A percentile compares a stretch with the other conserved stretches of the same genome.
These are phyloP conservation scores for Westerdykella ornata DNA, from an alignment of 2,329 filamentous ascomycete species.

Conservation along the genomic window DNA sequence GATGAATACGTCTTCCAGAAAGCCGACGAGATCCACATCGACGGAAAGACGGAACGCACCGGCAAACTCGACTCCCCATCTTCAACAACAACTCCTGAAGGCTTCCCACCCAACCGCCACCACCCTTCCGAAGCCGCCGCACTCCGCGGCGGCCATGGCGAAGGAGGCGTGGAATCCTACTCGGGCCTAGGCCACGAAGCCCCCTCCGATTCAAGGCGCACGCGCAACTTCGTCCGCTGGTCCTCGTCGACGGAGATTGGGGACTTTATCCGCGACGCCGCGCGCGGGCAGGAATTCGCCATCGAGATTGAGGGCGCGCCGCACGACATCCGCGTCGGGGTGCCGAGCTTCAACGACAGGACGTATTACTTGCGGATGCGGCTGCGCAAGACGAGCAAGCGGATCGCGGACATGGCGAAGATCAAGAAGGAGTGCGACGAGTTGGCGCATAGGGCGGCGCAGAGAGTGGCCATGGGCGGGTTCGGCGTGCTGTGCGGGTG, in stretches of 20 bases:
- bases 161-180: slow-evolving; percentile 62
- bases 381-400: slow-evolving; percentile 62
- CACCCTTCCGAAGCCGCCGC: slow-evolving; percentile 26
- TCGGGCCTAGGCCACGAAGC: slow-evolving; percentile 62
- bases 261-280: slow-evolving; percentile 88
- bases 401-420: slow-evolving; percentile 62
- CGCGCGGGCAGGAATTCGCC: slow-evolving; percentile 74
- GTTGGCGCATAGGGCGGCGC: slow-evolving; percentile 68
- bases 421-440: slow-evolving; percentile 77
- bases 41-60: slow-evolving; percentile 44
- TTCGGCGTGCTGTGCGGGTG: slow-evolving; percentile 67
- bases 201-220: slow-evolving; percentile 32
- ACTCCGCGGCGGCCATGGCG: slow-evolving; percentile 45
- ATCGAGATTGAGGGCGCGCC: slow-evolving; percentile 70
- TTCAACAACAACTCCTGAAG: no score
- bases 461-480: slow-evolving; percentile 71
- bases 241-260: slow-evolving; percentile 82
- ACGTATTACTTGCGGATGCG: slow-evolving; percentile 79
- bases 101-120: slow-evolving; percentile 15
- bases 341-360: slow-evolving; percentile 83
- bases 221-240: slow-evolving; percentile 74
- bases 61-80: slow-evolving; percentile 31
- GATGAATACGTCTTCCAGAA: slow-evolving; percentile 40
- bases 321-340: slow-evolving; percentile 65
- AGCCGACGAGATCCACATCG: slow-evolving; percentile 46